These are phyloP conservation scores for Vitis amurensis DNA, from an alignment of 164 flowering plant genomes.

Conservation along the genomic window DNA sequence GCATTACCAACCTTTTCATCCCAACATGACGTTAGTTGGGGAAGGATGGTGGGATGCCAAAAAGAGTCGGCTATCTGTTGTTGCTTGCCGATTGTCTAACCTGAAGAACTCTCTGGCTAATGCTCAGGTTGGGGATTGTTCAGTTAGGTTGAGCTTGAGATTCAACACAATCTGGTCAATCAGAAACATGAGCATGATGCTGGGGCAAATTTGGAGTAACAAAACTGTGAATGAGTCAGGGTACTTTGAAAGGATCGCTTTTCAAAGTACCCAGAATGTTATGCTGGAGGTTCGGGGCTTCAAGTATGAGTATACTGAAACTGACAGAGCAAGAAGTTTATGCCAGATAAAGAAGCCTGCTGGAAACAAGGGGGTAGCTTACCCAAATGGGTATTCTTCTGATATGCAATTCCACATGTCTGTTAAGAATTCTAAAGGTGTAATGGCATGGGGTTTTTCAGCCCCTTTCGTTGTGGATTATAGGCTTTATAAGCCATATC, in stretches of 20 bases:
- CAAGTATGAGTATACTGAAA: slow-evolving; percentile 40
- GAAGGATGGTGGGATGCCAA: slow-evolving; percentile 50
- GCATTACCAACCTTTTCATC: slow-evolving; percentile 20
- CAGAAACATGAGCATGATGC: slow-evolving; percentile 22
- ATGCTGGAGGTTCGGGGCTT: slow-evolving; percentile 13
- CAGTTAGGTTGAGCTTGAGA: slow-evolving; percentile 41
- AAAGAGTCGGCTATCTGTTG: slow-evolving; percentile 22
- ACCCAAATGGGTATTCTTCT: slow-evolving; percentile 35
- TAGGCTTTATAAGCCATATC: slow-evolving; percentile 14
- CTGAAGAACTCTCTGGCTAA: slow-evolving; percentile 14
- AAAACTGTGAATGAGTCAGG: slow-evolving; percentile 29
- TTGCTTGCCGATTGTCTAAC: slow-evolving; percentile 42
- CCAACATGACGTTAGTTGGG: slow-evolving; percentile 31
- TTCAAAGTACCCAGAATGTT: slow-evolving; percentile 12
- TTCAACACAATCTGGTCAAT: slow-evolving; percentile 34
- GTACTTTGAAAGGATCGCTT: slow-evolving; percentile 32
- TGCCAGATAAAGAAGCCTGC: slow-evolving; percentile 25
- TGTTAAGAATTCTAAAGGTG: slow-evolving; percentile 18
- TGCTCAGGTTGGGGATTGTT: slow-evolving; percentile 46
- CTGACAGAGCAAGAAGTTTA: slow-evolving; percentile 19
- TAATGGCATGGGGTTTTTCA: slow-evolving; percentile 29
- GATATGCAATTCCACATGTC: slow-evolving; percentile 41
- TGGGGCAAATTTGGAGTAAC: slow-evolving; percentile 48
- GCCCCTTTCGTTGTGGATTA: slow-evolving; percentile 32
- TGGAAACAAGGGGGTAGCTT: slow-evolving; percentile 22